Conservation (phyloP, 345 rosid genomes). For the thale cress (Arabidopsis thaliana) region TAIR10.1 NC_003070.9:23907001-23907500, state of each 20-base stretch:
- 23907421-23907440: too few species aligned
- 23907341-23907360: not conserved
- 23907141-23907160: not conserved
- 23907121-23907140: not conserved
- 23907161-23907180: too few species aligned
- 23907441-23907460: not conserved
- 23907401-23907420: not conserved
- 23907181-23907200: too few species aligned
- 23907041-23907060: too few species aligned
- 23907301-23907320: too few species aligned
- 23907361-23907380: not conserved
- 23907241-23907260: too few species aligned
- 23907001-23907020: not conserved
- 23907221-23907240: too few species aligned
- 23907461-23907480: not conserved
- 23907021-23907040: not conserved
- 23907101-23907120: not conserved
- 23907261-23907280: too few species aligned
- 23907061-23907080: not conserved
- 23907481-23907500: not conserved
- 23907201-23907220: too few species aligned
- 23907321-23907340: not conserved
- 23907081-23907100: not conserved
- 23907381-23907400: not conserved
- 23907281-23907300: too few species aligned